These are phyloP conservation scores for Hypsizygus ulmarius DNA, from an alignment of 1,284 basidiomycete genomes.

Conservation along the genomic window DNA sequence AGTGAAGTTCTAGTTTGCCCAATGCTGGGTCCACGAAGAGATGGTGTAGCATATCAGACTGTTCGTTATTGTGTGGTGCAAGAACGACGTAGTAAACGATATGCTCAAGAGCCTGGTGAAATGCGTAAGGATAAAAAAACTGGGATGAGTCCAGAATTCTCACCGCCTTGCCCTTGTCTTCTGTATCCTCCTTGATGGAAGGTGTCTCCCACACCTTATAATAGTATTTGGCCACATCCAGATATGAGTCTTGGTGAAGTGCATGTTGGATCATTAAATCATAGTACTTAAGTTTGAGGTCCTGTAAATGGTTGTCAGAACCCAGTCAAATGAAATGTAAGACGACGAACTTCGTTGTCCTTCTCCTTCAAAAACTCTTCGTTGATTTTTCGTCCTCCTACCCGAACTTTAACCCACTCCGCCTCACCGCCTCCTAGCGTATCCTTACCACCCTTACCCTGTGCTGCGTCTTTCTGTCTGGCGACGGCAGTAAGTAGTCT, in stretches of 20 bases:
- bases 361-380: constrained; percentile 89
- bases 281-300: constrained; percentile 95
- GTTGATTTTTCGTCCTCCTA: constrained; percentile 94
- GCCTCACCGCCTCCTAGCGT: constrained; percentile 67
- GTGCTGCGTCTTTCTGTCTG: constrained; percentile 60
- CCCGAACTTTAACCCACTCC: constrained; percentile 90
- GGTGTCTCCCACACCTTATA: constrained; percentile 97
- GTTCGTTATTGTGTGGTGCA: constrained; percentile 94
- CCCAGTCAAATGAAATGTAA: constrained; percentile 3
- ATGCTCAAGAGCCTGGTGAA: constrained; percentile 78
- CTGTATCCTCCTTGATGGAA: constrained; percentile 80
- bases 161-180: constrained; percentile 72
- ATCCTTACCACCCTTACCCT: constrained; percentile 57
- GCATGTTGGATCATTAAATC: constrained; percentile 96
- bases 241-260: constrained; percentile 79
- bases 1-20: constrained; percentile 80
- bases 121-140: constrained; percentile 11
- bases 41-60: constrained; percentile 94
- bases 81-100: constrained; percentile 95
- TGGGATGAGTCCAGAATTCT: constrained; percentile 24
- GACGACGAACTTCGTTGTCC: constrained; percentile 73
- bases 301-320: constrained; percentile 46
- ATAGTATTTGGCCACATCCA: constrained; percentile 95
- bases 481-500: constrained; percentile 76
- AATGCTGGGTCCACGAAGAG: constrained; percentile 79